Percentiles rank a stretch among this genome's conserved stretches.
These are phyloP conservation scores for Carex scoparia DNA, from an alignment of 176 grass and related monocot genomes.

Conservation along the genomic window DNA sequence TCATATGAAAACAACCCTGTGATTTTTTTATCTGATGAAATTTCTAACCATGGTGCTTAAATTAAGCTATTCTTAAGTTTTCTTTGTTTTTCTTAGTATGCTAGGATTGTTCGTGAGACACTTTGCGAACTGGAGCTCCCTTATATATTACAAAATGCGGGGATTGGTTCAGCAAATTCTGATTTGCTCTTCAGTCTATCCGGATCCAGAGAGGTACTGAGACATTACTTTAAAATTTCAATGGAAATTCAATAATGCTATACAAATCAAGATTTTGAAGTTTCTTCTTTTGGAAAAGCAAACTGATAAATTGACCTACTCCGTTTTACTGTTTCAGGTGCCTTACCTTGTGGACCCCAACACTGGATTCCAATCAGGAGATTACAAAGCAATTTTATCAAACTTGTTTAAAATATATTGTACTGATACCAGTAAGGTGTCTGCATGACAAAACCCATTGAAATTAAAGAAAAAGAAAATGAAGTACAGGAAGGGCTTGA, in stretches of 20 bases:
- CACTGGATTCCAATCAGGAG: slow-evolving; percentile 55
- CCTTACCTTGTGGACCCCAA: slow-evolving; percentile 73
- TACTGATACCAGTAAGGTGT: slow-evolving; percentile 8
- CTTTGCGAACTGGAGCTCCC: slow-evolving; percentile 94
- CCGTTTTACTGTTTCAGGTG: slow-evolving; percentile 34
- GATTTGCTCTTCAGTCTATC: slow-evolving; percentile 39
- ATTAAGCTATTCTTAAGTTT: background rate
- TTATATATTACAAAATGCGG: slow-evolving; percentile 79
- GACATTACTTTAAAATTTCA: background rate
- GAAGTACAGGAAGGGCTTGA: background rate
- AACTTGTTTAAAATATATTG: slow-evolving; percentile 75
- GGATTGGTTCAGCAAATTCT: slow-evolving; percentile 59
- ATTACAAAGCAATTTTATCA: slow-evolving; percentile 59
- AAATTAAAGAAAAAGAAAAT: background rate
- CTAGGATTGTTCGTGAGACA: slow-evolving; percentile 78
- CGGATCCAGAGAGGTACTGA: slow-evolving; percentile 56
- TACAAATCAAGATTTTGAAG: background rate
- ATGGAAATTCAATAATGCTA: background rate
- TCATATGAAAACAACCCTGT: slow-evolving; percentile 91
- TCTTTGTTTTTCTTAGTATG: slow-evolving; percentile 35
- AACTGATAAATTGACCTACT: background rate
- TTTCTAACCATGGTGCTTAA: background rate
- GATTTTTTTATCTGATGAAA: background rate
- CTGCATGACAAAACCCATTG: background rate
- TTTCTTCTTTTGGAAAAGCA: background rate